These are phyloP conservation scores for Blastocystis sp. DNA, from an alignment of 352 stramenopile species.

Conservation along the genomic window DNA sequence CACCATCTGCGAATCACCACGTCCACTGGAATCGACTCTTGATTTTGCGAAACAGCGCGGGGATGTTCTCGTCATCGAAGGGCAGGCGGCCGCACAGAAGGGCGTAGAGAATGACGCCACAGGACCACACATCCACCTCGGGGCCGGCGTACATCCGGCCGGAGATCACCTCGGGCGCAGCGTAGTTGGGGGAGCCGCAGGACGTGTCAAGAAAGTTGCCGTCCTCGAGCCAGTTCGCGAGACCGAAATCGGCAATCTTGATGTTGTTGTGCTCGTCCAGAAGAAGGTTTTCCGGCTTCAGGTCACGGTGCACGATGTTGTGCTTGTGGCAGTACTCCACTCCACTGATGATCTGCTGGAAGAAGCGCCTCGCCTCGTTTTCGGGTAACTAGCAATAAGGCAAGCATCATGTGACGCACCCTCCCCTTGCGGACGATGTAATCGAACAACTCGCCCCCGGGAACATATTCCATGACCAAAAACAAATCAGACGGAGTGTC, in stretches of 20 bases:
- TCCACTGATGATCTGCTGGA: constrained; percentile 90
- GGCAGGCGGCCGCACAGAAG: constrained; percentile 93
- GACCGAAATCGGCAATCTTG: constrained; percentile 99
- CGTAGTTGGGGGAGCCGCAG: constrained; percentile 96
- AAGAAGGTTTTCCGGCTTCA: constrained; percentile 95
- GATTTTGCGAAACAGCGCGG: constrained; percentile 99
- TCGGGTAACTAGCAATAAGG: constrained; percentile 79
- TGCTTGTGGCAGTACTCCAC: constrained; percentile 99
- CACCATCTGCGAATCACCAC: constrained; percentile 71
- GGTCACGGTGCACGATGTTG: constrained; percentile 94
- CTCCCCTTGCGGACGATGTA: constrained; percentile 87
- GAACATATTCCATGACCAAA: constrained; percentile 87
- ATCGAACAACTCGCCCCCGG: constrained; percentile 88
- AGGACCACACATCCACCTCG: constrained; percentile 98
- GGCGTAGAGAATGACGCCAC: constrained; percentile 97
- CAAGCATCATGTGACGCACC: constrained; percentile 65
- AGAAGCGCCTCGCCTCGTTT: constrained; percentile 96
- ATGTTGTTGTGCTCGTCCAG: constrained; percentile 97
- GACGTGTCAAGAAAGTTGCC: constrained; percentile 96
- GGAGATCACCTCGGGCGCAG: constrained; percentile 91
- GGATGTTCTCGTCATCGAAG: constrained; percentile 94
- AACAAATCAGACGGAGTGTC: constrained; percentile 97
- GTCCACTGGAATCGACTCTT: constrained; percentile 76
- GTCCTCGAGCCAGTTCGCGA: constrained; percentile 96
- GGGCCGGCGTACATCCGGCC: constrained; percentile 94